Evolutionary conservation across 2,329 filamentous ascomycete genomes (phyloP).

Genomic region (Aureobasidium uvarum): DNA sequence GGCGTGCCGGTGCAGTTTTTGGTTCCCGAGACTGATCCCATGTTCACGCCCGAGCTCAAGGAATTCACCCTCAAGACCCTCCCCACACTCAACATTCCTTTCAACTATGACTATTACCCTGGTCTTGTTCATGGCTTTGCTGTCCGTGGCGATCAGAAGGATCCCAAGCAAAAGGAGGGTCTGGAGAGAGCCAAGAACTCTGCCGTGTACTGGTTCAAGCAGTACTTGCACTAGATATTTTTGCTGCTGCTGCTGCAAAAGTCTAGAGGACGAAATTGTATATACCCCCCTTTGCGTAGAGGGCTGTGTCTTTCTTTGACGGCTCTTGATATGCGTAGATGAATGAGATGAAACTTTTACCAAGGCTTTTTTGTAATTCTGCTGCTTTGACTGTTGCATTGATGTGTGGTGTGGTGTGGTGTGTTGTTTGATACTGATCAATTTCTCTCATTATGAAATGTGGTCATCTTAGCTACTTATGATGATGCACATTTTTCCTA

Average conservation of each 20-base stretch:
- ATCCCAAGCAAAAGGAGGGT: slow-evolving; percentile 45
- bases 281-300: not conserved
- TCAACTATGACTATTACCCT: slow-evolving; percentile 55
- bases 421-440: no score
- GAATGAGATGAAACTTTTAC: no score
- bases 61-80: slow-evolving; percentile 43
- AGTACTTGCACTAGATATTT: slow-evolving; percentile 25
- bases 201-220: slow-evolving; percentile 29
- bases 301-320: no score
- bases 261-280: not conserved
- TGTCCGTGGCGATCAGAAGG: slow-evolving; percentile 44
- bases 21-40: slow-evolving; percentile 50
- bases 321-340: no score
- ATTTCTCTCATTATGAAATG: no score
- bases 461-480: no score
- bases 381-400: no score
- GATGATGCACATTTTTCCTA: no score
- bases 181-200: slow-evolving; percentile 48
- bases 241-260: not conserved
- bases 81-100: slow-evolving; percentile 42
- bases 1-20: slow-evolving; percentile 54
- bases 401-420: no score
- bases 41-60: slow-evolving; percentile 51
- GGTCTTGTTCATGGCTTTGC: slow-evolving; percentile 51
- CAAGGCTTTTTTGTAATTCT: no score